A percentile compares a stretch with the other conserved stretches of the same genome.
These are phyloP conservation scores for Hypericum perforatum DNA, from an alignment of 345 rosid genomes.

Conservation along the genomic window DNA sequence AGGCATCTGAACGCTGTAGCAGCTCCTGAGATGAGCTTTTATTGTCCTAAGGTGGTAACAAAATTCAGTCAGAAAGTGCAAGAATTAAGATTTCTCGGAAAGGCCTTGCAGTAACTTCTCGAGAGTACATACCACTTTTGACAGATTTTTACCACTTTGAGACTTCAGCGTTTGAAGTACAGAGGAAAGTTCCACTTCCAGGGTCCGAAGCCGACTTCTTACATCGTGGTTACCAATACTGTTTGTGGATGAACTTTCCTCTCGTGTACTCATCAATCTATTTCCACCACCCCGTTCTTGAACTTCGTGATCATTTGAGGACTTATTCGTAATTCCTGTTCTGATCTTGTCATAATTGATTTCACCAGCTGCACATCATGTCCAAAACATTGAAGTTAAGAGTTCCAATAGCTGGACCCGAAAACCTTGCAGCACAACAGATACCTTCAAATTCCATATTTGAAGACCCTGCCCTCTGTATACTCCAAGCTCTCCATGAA, in stretches of 20 bases:
- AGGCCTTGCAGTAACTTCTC: too few relatives aligned
- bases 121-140: slow-evolving; percentile 30
- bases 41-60: slow-evolving; percentile 23
- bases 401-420: slow-evolving; percentile 6
- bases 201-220: slow-evolving; percentile 47
- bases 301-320: slow-evolving; percentile 17
- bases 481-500: slow-evolving; percentile 72
- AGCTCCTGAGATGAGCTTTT: slow-evolving; percentile 27
- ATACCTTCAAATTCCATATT: slow-evolving; percentile 66
- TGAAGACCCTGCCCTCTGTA: slow-evolving; percentile 47
- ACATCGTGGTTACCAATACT: slow-evolving; percentile 31
- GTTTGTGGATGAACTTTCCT: slow-evolving; percentile 21
- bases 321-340: slow-evolving; percentile 6
- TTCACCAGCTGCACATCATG: slow-evolving; percentile 48
- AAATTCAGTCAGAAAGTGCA: slow-evolving; percentile 11
- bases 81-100: slow-evolving; percentile 2
- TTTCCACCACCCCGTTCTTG: slow-evolving; percentile 20
- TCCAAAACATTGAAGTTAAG: slow-evolving; percentile 10
- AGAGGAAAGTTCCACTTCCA: slow-evolving; percentile 71
- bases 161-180: slow-evolving; percentile 58
- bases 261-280: slow-evolving; percentile 23
- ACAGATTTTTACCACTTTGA: slow-evolving; percentile 25
- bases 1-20: slow-evolving; percentile 58
- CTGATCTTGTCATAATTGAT: slow-evolving; percentile 11
- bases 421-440: slow-evolving; percentile 7